Base-by-base conservation (phyloP, 1,284 basidiomycete species). In the Ganoderma lingzhi region DNA sequence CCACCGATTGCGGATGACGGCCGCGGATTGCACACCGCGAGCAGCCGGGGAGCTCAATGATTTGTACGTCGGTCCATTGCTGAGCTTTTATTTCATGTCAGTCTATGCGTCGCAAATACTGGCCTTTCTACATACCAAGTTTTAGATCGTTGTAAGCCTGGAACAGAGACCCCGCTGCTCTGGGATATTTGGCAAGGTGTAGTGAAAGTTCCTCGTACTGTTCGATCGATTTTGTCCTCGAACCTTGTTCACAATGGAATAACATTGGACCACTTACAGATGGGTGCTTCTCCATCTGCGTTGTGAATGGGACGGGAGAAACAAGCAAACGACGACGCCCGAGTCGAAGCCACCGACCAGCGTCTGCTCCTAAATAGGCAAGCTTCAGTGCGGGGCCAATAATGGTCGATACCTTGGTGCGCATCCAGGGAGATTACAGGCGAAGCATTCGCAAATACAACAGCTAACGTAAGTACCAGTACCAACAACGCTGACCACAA, bases 21-120 rank as follows among this genome's bases (percentile, higher is more conserved):
- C 93, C 93, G 68, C 82, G 84, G 63, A 94, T 85, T 1, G 86
- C 90, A 10, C 83, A 88, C 37, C 92, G 82, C 42, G 80, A 78
- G 74, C 89, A 90, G 14, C 76, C 75, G 44, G 85, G 80, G 0
- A 94, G 81, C 61, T 93, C 91, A 23, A 92, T 70, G 1, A 92
- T 79, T 73, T 89, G 82, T 0, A 93, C 79, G 53, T 90, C 85
- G 3, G 79, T 81, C 93, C 93, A 94, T 78, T 88, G 84, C 76
- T 94, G 93, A 14, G 87, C 92, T 94, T 15, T 14, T 0, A 10
- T 23, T 65, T 37, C 30, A 48, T 39, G 2, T 44, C 37, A n/a
- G 39, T 30, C 17, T 19, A 30, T 55, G 32, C 30, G n/a, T 35
- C 32, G 14, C 12, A 19, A 8, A 6, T 39, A 61, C 6, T 19